Percentiles rank a stretch among this genome's conserved stretches.
Evolutionary conservation across 192 early-diverging fungal species (phyloP).

Genomic region (Backusella liffmaniae): DNA sequence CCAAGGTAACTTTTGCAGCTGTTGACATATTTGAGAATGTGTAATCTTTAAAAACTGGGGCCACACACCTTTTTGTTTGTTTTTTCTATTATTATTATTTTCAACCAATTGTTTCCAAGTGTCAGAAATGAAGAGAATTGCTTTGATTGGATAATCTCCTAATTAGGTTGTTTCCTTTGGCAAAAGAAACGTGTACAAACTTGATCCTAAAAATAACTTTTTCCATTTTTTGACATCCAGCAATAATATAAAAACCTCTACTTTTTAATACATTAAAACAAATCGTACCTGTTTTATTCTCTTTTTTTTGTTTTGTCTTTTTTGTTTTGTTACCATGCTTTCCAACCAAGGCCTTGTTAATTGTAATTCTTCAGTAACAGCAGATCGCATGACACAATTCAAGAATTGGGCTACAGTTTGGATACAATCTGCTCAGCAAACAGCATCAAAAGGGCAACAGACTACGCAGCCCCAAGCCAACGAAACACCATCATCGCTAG

Average conservation of each 20-base stretch:
- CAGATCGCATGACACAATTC: neutral
- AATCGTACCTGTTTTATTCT: neutral
- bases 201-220: neutral
- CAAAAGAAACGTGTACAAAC: constrained; percentile 9
- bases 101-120: neutral
- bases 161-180: neutral
- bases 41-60: neutral
- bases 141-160: neutral
- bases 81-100: neutral
- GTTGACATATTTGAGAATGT: constrained; percentile 31
- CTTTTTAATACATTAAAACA: neutral
- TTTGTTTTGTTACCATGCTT: neutral
- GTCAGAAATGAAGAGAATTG: neutral
- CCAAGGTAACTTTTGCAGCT: constrained; percentile 33
- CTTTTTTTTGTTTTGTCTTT: neutral
- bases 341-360: neutral
- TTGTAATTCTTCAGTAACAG: neutral
- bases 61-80: neutral
- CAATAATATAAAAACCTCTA: neutral
- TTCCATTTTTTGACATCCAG: constrained; percentile 3
- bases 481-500: neutral
- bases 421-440: neutral
- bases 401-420: constrained; percentile 14
- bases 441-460: neutral
- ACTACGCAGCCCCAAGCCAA: neutral